Evolutionary conservation across 2,329 filamentous ascomycete species (phyloP).

Genomic region (Nigrospora sphaerica): DNA sequence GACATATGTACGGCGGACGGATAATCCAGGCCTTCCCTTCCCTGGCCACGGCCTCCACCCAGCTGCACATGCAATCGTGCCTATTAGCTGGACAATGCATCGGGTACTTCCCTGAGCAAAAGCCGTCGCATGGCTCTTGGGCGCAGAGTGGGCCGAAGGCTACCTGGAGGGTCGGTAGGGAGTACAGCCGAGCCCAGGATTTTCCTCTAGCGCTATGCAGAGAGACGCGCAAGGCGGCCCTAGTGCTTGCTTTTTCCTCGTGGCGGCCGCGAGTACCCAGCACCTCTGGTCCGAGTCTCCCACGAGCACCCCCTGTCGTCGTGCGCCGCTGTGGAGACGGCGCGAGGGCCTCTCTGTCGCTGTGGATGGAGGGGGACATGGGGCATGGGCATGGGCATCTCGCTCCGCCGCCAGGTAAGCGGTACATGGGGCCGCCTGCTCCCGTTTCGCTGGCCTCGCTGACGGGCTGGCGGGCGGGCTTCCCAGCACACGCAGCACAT

Average conservation of each 20-base stretch:
- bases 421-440: too few species aligned
- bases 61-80: not conserved
- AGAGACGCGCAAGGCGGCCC: not conserved
- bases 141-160: slow-evolving; percentile 4
- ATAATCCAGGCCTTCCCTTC: too few species aligned
- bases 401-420: too few species aligned
- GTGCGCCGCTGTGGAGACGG: not conserved
- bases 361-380: too few species aligned
- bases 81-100: slow-evolving; percentile 1
- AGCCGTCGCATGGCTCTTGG: slow-evolving; percentile 4
- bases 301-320: not conserved
- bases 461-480: too few species aligned
- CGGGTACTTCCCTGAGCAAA: not conserved
- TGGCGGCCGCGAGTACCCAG: slow-evolving; percentile 4
- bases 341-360: not conserved
- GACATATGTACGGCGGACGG: too few species aligned
- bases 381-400: too few species aligned
- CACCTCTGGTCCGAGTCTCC: slow-evolving; percentile 1
- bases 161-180: slow-evolving; percentile 4
- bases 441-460: too few species aligned
- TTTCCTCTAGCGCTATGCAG: slow-evolving; percentile 1
- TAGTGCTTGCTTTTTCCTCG: slow-evolving; percentile 4
- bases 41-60: not conserved
- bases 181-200: not conserved
- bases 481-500: too few species aligned